Conservation (phyloP, 352 stramenopile species). For the Globisporangium solare region DNA sequence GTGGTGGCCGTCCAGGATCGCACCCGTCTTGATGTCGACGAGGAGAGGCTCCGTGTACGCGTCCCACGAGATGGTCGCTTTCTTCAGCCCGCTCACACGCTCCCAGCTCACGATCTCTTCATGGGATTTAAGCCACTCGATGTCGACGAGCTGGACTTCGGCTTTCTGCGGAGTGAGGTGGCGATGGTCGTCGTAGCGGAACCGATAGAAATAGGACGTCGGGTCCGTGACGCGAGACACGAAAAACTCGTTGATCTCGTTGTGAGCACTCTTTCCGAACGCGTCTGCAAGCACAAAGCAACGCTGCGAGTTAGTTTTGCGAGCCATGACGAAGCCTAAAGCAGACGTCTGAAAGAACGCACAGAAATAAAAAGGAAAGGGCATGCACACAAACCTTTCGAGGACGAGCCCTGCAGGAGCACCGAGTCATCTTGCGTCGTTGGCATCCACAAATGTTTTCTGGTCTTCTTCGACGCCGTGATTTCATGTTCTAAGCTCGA, state of each 20-base stretch:
- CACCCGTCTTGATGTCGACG: conserved; percentile 70
- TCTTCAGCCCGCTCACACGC: conserved; percentile 69
- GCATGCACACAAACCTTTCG: conserved; percentile 10
- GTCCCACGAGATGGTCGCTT: conserved; percentile 76
- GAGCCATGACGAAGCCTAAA: too few relatives aligned
- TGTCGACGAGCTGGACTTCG: conserved; percentile 76
- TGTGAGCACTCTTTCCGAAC: conserved; percentile 17
- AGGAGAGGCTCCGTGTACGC: conserved; percentile 79
- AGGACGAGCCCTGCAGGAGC: conserved; percentile 25
- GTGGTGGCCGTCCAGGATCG: conserved; percentile 83
- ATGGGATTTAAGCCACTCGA: conserved; percentile 82
- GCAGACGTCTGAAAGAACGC: background rate
- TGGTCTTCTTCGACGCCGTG: conserved; percentile 49
- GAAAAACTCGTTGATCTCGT: conserved; percentile 71
- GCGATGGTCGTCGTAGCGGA: conserved; percentile 61
- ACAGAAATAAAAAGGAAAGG: background rate
- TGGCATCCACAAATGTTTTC: conserved; percentile 69
- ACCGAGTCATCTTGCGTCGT: conserved; percentile 77
- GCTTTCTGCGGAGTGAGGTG: conserved; percentile 70
- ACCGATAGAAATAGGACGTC: conserved; percentile 86
- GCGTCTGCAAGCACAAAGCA: conserved; percentile 2
- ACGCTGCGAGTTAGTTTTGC: too few relatives aligned
- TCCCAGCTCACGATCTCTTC: conserved; percentile 82
- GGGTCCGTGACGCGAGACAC: conserved; percentile 74
- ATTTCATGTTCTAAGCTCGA: conserved; percentile 69